These are phyloP conservation scores for Scutellaria barbata DNA, from an alignment of 257 asterid genomes.

Conservation along the genomic window DNA sequence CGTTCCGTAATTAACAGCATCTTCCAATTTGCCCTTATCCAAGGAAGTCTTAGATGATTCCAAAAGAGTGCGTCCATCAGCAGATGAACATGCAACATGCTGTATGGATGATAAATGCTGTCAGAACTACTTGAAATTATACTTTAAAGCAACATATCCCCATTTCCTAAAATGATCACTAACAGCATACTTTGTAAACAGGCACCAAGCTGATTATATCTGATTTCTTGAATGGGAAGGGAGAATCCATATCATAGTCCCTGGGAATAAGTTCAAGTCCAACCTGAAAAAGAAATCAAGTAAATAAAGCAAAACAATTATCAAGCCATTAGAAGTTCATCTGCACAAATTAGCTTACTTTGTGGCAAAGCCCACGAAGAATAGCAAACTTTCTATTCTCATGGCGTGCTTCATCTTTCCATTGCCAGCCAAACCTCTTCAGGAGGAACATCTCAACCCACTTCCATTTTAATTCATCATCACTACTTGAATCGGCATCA, in stretches of 20 bases:
- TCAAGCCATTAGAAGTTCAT: constrained; percentile 8
- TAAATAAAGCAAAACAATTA: constrained; percentile 1
- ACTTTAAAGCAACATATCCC: constrained; percentile 19
- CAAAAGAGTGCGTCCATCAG: constrained; percentile 78
- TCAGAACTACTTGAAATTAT: constrained; percentile 39
- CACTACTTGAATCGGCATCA: constrained; percentile 45
- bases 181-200: constrained; percentile 60
- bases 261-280: constrained; percentile 83
- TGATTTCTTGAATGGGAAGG: constrained; percentile 66
- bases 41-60: constrained; percentile 81
- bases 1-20: constrained; percentile 78
- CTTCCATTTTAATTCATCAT: constrained; percentile 64
- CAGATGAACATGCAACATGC: constrained; percentile 87
- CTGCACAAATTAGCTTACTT: constrained; percentile 45
- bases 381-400: constrained; percentile 68
- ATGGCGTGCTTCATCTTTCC: constrained; percentile 54
- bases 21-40: constrained; percentile 87
- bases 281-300: constrained; percentile 50
- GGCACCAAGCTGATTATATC: constrained; percentile 81
- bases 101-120: constrained; percentile 41
- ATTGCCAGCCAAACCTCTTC: constrained; percentile 66
- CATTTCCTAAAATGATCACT: constrained; percentile 24
- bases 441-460: constrained; percentile 69
- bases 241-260: constrained; percentile 78
- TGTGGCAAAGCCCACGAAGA: constrained; percentile 87